Percentiles rank a stretch among this genome's conserved stretches.
Evolutionary conservation across 2,329 filamentous ascomycete genomes (phyloP).

Genomic region (Chalaropsis ovoidea): DNA sequence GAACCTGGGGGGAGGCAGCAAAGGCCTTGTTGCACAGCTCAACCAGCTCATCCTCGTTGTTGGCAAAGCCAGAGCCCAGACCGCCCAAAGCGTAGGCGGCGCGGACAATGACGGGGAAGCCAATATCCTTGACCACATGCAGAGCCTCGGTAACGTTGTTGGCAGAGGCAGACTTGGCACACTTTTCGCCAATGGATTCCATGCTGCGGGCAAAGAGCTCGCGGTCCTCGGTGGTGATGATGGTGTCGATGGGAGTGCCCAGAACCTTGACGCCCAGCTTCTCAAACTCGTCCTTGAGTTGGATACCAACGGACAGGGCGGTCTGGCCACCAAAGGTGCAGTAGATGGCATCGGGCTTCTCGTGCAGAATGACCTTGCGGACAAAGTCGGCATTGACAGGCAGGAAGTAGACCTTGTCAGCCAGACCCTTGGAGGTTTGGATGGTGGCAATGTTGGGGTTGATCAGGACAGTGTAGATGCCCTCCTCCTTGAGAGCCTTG

Average conservation of each 20-base stretch:
- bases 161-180: slow-evolving; percentile 91
- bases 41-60: slow-evolving; percentile 70
- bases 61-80: slow-evolving; percentile 87
- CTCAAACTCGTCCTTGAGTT: slow-evolving; percentile 96
- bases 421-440: slow-evolving; percentile 93
- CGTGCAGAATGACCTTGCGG: slow-evolving; percentile 90
- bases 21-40: slow-evolving; percentile 92
- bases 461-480: slow-evolving; percentile 95
- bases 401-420: slow-evolving; percentile 97
- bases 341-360: slow-evolving; percentile 92
- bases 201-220: slow-evolving; percentile 96
- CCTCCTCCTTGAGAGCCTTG: slow-evolving; percentile 95
- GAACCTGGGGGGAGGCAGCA: slow-evolving; percentile 85
- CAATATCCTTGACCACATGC: slow-evolving; percentile 78
- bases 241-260: slow-evolving; percentile 92
- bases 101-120: slow-evolving; percentile 92
- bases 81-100: slow-evolving; percentile 94
- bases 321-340: slow-evolving; percentile 97
- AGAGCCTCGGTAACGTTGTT: slow-evolving; percentile 81
- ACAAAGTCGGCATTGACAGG: slow-evolving; percentile 96
- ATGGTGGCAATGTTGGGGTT: slow-evolving; percentile 99
- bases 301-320: slow-evolving; percentile 89
- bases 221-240: slow-evolving; percentile 96
- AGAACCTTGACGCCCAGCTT: slow-evolving; percentile 84
- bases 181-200: slow-evolving; percentile 97